Percentiles rank a stretch among this genome's conserved stretches.
Evolutionary conservation across 169 alveolate species (phyloP).

Genomic region (Plasmodium gonderi): DNA sequence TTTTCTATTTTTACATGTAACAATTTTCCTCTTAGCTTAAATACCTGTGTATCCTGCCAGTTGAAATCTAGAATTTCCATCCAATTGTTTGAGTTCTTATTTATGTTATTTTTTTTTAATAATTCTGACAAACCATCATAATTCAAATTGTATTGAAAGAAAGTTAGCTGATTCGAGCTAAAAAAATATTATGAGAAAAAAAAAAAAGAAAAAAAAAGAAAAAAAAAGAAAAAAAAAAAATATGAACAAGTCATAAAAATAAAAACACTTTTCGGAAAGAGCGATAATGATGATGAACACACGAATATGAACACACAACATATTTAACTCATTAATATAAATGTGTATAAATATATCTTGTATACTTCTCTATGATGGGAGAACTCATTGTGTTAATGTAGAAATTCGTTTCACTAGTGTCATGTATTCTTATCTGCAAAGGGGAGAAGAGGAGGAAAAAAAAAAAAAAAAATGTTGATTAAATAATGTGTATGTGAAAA

Average conservation of each 20-base stretch:
- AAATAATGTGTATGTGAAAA: not conserved
- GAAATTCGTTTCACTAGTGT: constrained; percentile 47
- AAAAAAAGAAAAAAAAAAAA: constrained; percentile 2
- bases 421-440: constrained; percentile 66
- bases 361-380: constrained; percentile 67
- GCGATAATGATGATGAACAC: too few relatives aligned
- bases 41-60: constrained; percentile 64
- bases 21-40: not conserved
- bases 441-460: not conserved
- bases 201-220: not conserved
- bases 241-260: not conserved
- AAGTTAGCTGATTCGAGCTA: constrained; percentile 52
- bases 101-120: constrained; percentile 59
- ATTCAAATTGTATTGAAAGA: constrained; percentile 44
- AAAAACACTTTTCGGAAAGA: too few relatives aligned
- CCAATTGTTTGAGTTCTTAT: constrained; percentile 37
- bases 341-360: not conserved
- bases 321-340: not conserved
- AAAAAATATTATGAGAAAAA: not conserved
- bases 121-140: constrained; percentile 62
- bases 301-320: not conserved
- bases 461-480: not conserved
- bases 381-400: constrained; percentile 58
- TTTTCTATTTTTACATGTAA: not conserved
- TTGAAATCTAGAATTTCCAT: constrained; percentile 45